Evolutionary conservation across 1,284 basidiomycete genomes (phyloP).

Genomic region (Cutaneotrichosporon spelunceum): DNA sequence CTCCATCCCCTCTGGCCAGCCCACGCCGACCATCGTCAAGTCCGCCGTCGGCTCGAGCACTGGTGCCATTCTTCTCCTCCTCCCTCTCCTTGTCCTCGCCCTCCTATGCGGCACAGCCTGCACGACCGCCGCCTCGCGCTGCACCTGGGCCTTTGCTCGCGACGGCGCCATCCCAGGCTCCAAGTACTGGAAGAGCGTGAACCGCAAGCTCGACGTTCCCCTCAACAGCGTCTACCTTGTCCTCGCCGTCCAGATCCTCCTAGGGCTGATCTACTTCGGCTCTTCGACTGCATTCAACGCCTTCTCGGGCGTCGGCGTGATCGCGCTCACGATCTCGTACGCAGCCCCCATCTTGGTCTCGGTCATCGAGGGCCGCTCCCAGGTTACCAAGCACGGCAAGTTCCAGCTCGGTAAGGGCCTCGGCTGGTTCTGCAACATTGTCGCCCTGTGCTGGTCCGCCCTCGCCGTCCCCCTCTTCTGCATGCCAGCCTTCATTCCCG

Average conservation of each 20-base stretch:
- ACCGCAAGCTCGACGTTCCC: constrained; percentile 47
- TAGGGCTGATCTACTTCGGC: constrained; percentile 50
- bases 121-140: constrained; percentile 39
- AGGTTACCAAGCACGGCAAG: constrained; percentile 37
- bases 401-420: constrained; percentile 41
- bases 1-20: constrained; percentile 50
- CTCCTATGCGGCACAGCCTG: constrained; percentile 53
- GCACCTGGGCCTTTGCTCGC: constrained; percentile 43
- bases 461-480: constrained; percentile 23
- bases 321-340: constrained; percentile 45
- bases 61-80: not conserved
- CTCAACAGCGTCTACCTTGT: constrained; percentile 50
- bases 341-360: constrained; percentile 50
- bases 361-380: constrained; percentile 42
- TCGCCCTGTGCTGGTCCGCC: constrained; percentile 17
- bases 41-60: not conserved
- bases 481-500: constrained; percentile 32
- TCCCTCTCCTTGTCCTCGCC: constrained; percentile 51
- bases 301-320: constrained; percentile 43
- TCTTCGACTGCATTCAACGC: constrained; percentile 46
- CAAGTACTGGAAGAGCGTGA: constrained; percentile 42
- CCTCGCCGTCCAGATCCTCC: constrained; percentile 47
- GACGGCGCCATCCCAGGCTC: constrained; percentile 52
- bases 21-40: constrained; percentile 19
- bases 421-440: constrained; percentile 45